phyloP scores from a whole-genome alignment of 108 stramenopile species.

The Schizochytrium sp. region DNA sequence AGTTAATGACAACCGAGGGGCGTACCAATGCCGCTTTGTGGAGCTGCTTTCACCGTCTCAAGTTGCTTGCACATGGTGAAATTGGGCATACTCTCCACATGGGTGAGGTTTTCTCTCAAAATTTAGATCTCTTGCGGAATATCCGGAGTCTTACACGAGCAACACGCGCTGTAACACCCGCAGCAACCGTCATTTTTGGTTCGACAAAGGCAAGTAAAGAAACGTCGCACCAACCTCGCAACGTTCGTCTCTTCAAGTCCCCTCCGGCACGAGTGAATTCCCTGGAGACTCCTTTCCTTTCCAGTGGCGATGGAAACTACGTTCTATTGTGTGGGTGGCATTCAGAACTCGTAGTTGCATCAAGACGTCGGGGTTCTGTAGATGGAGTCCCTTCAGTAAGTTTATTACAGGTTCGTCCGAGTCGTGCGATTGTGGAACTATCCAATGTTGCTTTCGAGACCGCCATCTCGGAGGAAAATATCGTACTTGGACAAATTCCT shows the following conservation, averaged over 20 bases:
- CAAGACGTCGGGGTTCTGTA: background rate
- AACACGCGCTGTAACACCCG: background rate
- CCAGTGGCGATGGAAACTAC: background rate
- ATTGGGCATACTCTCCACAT: slow-evolving; percentile 38
- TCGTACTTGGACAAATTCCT: background rate
- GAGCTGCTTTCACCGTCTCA: slow-evolving; percentile 56
- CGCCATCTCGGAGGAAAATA: slow-evolving; percentile 25
- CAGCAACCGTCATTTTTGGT: slow-evolving; percentile 18
- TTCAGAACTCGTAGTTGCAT: background rate
- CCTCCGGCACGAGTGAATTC: slow-evolving; percentile 1
- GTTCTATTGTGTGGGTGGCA: background rate
- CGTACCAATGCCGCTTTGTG: slow-evolving; percentile 46
- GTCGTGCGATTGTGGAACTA: no score
- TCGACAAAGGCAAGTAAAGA: slow-evolving; percentile 8
- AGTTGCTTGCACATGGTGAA: slow-evolving; percentile 34
- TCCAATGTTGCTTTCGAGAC: background rate
- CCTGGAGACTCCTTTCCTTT: background rate
- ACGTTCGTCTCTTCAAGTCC: slow-evolving; percentile 9
- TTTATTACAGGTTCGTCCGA: no score
- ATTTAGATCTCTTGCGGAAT: slow-evolving; percentile 33
- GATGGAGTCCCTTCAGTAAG: background rate
- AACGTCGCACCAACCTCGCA: slow-evolving; percentile 31
- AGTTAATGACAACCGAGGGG: slow-evolving; percentile 22
- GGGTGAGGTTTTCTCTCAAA: slow-evolving; percentile 42
- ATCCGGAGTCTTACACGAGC: slow-evolving; percentile 34